Percentiles rank a stretch among this genome's conserved stretches.
Evolutionary conservation across 495 filamentous ascomycete genomes (phyloP).

Genomic region (Acidiella bohemica): DNA sequence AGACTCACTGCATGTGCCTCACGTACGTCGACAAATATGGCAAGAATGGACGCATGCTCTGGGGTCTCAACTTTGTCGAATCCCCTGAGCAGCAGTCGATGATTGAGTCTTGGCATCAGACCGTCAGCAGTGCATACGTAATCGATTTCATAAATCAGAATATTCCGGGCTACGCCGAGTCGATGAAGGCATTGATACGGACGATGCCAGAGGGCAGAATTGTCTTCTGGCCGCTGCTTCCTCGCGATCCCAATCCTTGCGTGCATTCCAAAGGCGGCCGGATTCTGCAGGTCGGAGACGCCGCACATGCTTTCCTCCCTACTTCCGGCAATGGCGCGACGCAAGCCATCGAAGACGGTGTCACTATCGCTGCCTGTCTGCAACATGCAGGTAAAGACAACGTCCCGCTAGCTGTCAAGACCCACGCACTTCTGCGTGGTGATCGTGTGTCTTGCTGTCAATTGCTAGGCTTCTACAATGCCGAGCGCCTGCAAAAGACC

Average conservation of each 20-base stretch:
- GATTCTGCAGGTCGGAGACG: conserved; percentile 27
- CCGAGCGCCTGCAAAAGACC: conserved; percentile 36
- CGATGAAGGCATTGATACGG: conserved; percentile 24
- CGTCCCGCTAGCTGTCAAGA: conserved; percentile 6
- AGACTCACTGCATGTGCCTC: conserved; percentile 5
- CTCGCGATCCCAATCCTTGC: conserved; percentile 25
- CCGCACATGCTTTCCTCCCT: conserved; percentile 26
- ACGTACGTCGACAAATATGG: conserved; percentile 25
- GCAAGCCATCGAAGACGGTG: conserved; percentile 29
- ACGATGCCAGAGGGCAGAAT: conserved; percentile 23
- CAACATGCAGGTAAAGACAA: conserved; percentile 21
- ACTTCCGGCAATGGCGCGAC: conserved; percentile 28
- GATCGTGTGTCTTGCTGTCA: conserved; percentile 14
- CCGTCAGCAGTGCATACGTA: conserved; percentile 39
- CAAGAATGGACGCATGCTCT: conserved; percentile 32
- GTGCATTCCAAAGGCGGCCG: conserved; percentile 20
- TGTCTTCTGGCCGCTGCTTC: conserved; percentile 27
- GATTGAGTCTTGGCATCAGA: conserved; percentile 39
- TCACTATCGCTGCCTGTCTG: conserved; percentile 27
- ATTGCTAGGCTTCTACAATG: conserved; percentile 18
- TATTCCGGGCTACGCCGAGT: conserved; percentile 28
- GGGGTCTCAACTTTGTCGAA: conserved; percentile 39
- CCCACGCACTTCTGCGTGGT: conserved; percentile 10
- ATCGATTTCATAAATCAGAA: conserved; percentile 37
- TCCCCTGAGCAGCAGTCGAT: conserved; percentile 21